Evolutionary conservation across 352 stramenopile species (phyloP).

Genomic region (Globisporangium rhizosaccharum): DNA sequence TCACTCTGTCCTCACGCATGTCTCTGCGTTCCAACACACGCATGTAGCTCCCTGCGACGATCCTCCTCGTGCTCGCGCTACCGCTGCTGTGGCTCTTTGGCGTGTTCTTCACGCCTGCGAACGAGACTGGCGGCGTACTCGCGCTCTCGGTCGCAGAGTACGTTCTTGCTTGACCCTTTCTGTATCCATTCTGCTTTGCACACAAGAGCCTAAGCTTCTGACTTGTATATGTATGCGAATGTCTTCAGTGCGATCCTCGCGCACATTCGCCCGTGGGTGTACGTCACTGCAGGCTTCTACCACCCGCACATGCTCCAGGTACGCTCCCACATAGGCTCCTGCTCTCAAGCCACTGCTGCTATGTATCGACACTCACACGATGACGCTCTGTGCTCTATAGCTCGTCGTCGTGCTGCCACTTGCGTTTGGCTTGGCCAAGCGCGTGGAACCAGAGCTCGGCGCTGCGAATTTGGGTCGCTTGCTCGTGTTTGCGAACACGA

Average conservation of each 20-base stretch:
- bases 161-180: constrained; percentile 12
- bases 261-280: constrained; percentile 85
- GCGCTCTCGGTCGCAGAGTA: constrained; percentile 78
- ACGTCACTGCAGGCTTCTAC: constrained; percentile 82
- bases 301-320: constrained; percentile 76
- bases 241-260: constrained; percentile 62
- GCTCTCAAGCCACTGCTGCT: neutral
- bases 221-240: neutral
- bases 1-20: neutral
- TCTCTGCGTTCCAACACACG: neutral
- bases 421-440: constrained; percentile 63
- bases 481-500: constrained; percentile 69
- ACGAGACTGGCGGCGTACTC: constrained; percentile 63
- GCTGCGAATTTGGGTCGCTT: constrained; percentile 55
- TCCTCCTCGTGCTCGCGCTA: constrained; percentile 55
- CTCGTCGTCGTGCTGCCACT: constrained; percentile 59
- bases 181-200: neutral
- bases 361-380: neutral
- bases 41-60: constrained; percentile 61
- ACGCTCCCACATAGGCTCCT: neutral
- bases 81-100: constrained; percentile 69
- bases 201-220: neutral
- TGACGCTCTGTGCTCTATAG: constrained; percentile 19
- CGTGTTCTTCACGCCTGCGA: constrained; percentile 59
- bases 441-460: constrained; percentile 72